phyloP scores from a whole-genome alignment of 1,284 basidiomycete species.

The Schizopora paradoxa region DNA sequence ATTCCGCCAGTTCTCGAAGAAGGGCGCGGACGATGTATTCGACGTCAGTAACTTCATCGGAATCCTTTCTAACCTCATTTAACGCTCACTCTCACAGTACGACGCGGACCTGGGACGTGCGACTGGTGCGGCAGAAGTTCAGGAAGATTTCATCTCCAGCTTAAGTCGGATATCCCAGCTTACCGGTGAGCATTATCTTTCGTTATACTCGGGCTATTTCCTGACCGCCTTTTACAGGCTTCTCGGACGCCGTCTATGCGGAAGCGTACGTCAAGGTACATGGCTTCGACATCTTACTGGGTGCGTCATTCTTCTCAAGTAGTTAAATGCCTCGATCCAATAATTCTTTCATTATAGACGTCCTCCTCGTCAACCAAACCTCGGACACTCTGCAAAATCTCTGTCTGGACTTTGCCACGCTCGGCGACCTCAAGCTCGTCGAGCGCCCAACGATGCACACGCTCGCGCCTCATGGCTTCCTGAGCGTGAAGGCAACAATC shows the following conservation, averaged over 20 bases:
- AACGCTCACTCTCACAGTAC: slow-evolving; percentile 47
- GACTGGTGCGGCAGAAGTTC: slow-evolving; percentile 78
- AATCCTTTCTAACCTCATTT: slow-evolving; percentile 10
- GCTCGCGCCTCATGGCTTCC: slow-evolving; percentile 94
- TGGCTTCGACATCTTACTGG: slow-evolving; percentile 94
- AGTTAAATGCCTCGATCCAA: background rate
- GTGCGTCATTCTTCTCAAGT: slow-evolving; percentile 34
- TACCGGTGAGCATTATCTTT: slow-evolving; percentile 51
- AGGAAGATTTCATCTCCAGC: slow-evolving; percentile 96
- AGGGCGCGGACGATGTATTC: slow-evolving; percentile 71
- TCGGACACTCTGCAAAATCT: slow-evolving; percentile 93
- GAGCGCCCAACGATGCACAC: slow-evolving; percentile 93
- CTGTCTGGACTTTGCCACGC: slow-evolving; percentile 94
- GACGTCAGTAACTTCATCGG: slow-evolving; percentile 53
- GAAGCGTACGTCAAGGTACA: slow-evolving; percentile 99
- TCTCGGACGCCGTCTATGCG: slow-evolving; percentile 98
- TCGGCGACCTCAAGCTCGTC: slow-evolving; percentile 96
- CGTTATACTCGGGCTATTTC: slow-evolving; percentile 6
- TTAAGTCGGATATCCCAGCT: slow-evolving; percentile 93
- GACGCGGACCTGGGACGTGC: slow-evolving; percentile 88
- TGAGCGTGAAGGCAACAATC: slow-evolving; percentile 98
- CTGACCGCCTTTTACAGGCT: slow-evolving; percentile 47
- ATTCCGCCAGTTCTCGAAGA: slow-evolving; percentile 96
- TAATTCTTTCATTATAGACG: slow-evolving; percentile 47
- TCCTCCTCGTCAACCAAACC: slow-evolving; percentile 97